Conservation (phyloP, 2,329 filamentous ascomycete species). For the Rachicladosporium sp. region DNA sequence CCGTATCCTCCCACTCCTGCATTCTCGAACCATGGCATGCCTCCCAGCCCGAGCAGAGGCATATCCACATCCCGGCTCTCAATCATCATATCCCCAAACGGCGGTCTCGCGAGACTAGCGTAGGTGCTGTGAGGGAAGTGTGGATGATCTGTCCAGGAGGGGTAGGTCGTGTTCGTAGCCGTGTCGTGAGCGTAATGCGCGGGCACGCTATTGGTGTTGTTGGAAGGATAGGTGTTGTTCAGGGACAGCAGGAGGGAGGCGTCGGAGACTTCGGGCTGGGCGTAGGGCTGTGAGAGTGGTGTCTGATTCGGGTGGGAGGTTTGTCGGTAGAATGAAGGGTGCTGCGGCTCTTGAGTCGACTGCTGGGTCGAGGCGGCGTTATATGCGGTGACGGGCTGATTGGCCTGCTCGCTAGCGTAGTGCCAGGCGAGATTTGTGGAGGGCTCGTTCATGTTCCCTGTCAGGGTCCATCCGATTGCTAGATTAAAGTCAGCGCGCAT, state of each 20-base stretch:
- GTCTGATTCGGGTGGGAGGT: background rate
- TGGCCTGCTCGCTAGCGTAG: slow-evolving; percentile 46
- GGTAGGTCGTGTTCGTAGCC: background rate
- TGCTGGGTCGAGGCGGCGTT: slow-evolving; percentile 6
- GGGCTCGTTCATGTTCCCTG: slow-evolving; percentile 74
- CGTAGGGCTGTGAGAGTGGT: slow-evolving; percentile 2
- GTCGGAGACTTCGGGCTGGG: slow-evolving; percentile 6
- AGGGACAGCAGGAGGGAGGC: slow-evolving; percentile 32
- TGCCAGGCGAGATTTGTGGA: slow-evolving; percentile 73
- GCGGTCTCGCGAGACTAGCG: background rate
- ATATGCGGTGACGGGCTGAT: slow-evolving; percentile 6
- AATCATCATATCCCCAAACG: slow-evolving; percentile 50
- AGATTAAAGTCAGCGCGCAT: slow-evolving; percentile 4
- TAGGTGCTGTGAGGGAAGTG: no score
- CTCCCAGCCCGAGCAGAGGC: slow-evolving; percentile 52
- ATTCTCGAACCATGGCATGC: slow-evolving; percentile 60
- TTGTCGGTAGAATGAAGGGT: slow-evolving; percentile 2
- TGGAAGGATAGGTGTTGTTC: slow-evolving; percentile 31
- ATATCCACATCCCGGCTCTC: slow-evolving; percentile 69
- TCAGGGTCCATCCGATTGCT: slow-evolving; percentile 76
- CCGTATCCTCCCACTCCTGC: no score
- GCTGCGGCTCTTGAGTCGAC: slow-evolving; percentile 5
- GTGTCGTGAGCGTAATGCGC: slow-evolving; percentile 2
- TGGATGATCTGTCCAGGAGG: background rate
- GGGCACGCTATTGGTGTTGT: slow-evolving; percentile 1